Evolutionary conservation across 2,329 filamentous ascomycete species (phyloP).

Genomic region (Akanthomyces muscarius): DNA sequence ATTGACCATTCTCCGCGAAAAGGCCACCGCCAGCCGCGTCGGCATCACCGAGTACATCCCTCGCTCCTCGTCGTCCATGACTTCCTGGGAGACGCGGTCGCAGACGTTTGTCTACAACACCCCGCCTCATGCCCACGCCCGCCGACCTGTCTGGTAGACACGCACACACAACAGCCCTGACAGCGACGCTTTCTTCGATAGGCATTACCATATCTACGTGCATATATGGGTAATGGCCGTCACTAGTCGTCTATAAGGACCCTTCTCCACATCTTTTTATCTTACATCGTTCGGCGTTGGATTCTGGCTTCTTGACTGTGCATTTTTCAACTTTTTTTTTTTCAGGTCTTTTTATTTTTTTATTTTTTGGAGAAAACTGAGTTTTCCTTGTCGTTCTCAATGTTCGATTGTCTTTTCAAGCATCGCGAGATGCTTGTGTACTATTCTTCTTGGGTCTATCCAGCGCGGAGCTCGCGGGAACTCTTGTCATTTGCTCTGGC

Average conservation of each 20-base stretch:
- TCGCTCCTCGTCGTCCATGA: slow-evolving; percentile 23
- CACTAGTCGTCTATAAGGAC: not conserved
- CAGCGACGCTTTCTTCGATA: not conserved
- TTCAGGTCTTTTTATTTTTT: not conserved
- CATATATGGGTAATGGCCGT: not conserved
- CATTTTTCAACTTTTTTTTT: not conserved
- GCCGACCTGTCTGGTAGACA: slow-evolving; percentile 15
- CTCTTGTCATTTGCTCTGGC: not conserved
- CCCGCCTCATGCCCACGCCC: slow-evolving; percentile 22
- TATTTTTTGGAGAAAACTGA: not conserved
- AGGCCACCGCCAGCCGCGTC: slow-evolving; percentile 47
- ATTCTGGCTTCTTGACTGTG: no score
- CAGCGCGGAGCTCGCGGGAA: not conserved
- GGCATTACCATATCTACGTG: not conserved
- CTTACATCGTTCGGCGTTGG: no score
- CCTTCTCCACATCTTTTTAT: no score
- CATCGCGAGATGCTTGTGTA: slow-evolving; percentile 18
- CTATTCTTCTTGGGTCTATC: not conserved
- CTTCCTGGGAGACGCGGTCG: slow-evolving; percentile 11
- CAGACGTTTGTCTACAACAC: slow-evolving; percentile 22
- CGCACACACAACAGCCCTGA: not conserved
- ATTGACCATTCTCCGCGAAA: slow-evolving; percentile 49
- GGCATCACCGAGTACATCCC: slow-evolving; percentile 38
- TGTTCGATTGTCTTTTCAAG: not conserved
- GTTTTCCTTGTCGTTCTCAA: not conserved